These are phyloP conservation scores for Talaromyces funiculosus DNA, from an alignment of 2,329 filamentous ascomycete species.

Conservation along the genomic window DNA sequence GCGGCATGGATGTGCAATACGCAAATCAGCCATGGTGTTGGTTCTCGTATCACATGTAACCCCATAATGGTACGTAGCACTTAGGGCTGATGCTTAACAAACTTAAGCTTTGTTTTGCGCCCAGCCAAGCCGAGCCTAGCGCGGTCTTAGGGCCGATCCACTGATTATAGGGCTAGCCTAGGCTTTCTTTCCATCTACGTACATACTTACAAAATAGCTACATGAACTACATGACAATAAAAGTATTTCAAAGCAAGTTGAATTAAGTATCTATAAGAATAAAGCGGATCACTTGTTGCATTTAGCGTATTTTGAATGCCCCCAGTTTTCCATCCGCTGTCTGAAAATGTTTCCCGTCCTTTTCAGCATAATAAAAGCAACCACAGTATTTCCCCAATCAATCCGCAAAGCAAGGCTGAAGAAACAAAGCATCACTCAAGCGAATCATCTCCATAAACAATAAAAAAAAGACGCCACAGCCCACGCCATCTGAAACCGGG, in stretches of 20 bases:
- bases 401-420: background rate
- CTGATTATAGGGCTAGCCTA: background rate
- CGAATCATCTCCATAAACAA: constrained; percentile 2
- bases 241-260: background rate
- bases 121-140: background rate
- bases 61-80: background rate
- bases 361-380: constrained; percentile 11
- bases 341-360: constrained; percentile 4
- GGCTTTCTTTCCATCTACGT: background rate
- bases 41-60: too few species aligned
- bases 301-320: constrained; percentile 9
- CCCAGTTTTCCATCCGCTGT: constrained; percentile 9
- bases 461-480: constrained; percentile 15
- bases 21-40: too few species aligned
- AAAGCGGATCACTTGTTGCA: constrained; percentile 13
- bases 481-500: constrained; percentile 15
- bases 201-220: too few species aligned
- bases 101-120: constrained; percentile 9
- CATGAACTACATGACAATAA: too few species aligned
- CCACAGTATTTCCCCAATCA: constrained; percentile 7
- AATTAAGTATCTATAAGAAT: constrained; percentile 16
- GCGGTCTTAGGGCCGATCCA: background rate
- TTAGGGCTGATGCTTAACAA: background rate
- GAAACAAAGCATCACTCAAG: constrained; percentile 1
- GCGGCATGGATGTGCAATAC: too few species aligned